phyloP scores from a whole-genome alignment of 108 stramenopile genomes.

The Stephanodiscus triporus region DNA sequence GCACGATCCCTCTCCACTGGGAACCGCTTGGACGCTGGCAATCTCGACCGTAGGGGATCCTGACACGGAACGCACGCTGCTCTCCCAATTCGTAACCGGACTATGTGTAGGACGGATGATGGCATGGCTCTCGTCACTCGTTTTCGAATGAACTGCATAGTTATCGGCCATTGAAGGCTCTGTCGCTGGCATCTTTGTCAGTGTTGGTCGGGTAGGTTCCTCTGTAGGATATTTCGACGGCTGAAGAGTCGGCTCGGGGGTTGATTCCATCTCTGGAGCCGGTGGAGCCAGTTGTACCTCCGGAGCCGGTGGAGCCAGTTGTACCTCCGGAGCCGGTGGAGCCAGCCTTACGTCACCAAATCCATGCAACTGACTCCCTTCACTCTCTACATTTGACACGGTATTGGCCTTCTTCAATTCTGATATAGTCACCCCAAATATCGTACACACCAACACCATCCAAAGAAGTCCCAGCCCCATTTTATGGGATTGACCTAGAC shows the following conservation, averaged over 20 bases:
- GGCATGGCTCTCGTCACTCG: conserved; percentile 1
- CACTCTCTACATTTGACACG: not conserved
- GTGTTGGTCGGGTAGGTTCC: conserved; percentile 3
- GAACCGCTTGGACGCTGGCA: not conserved
- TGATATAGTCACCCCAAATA: conserved; percentile 38
- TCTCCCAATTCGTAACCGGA: conserved; percentile 20
- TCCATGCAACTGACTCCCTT: not conserved
- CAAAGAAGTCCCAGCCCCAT: conserved; percentile 28
- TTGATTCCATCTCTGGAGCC: not conserved
- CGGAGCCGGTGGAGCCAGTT: not conserved
- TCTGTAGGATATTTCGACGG: conserved; percentile 11
- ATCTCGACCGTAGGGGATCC: not conserved
- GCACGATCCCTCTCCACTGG: conserved; percentile 4
- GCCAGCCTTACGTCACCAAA: not conserved
- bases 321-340: not conserved
- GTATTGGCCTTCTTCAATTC: conserved; percentile 20
- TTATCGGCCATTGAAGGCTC: conserved; percentile 14
- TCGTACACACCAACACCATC: conserved; percentile 36
- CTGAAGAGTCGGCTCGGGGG: not conserved
- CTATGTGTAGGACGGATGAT: conserved; percentile 26
- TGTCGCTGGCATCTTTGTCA: conserved; percentile 6
- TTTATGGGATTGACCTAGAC: conserved; percentile 12
- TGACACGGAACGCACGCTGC: not conserved
- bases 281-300: not conserved
- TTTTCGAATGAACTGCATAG: conserved; percentile 23